Base-by-base conservation (phyloP, 2,329 filamentous ascomycete species). In the Trichoderma gracile region DNA sequence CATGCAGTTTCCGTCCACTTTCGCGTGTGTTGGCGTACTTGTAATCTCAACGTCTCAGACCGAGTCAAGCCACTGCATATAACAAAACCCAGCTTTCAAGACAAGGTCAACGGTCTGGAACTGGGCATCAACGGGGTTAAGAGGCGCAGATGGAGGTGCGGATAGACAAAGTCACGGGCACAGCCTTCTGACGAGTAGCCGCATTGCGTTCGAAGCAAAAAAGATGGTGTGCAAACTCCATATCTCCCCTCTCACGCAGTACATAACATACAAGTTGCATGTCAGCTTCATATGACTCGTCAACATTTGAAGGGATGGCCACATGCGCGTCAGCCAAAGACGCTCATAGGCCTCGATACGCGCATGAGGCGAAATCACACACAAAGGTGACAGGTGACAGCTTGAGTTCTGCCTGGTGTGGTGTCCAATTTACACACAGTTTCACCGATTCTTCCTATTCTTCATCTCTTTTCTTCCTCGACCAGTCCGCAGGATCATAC, bases 251-350 rank as follows among this genome's bases (percentile, higher is more conserved):
- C n/a, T 9, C 15, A 8, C 17, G 30, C 30, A 33, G 23, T 47
- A 47, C 46, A 46, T 46, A 52, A n/a, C n/a, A 6, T 27, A 27
- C 25, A 4, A 27, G 5, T 27, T 27, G 25, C 50, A 52, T 61
- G 14, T 38, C 33, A 38, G 33, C 33, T 38, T 38, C 33, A 50
- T 12, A 45, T 43, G 47, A 52, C 57, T 52, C 19, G 38, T 53
- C 49, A 43, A 30, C 33, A 25, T 40, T 9, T 19, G 17, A 3
- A 38, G 14, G 14, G 49, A 52, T 19, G 57, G 47, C 30, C 57
- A 61, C 57, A 30, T 60, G 57, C 57, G 47, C 47, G 57, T 61
- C 57, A 61, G 52, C 47, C 57, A 5, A 9, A 25, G 25, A 50
- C 46, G 23, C 42, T 60, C 46, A 60, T 60, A 60, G 57, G 46